phyloP scores from a whole-genome alignment of 1,284 basidiomycete species.

The Ustilago vetiveriae region DNA sequence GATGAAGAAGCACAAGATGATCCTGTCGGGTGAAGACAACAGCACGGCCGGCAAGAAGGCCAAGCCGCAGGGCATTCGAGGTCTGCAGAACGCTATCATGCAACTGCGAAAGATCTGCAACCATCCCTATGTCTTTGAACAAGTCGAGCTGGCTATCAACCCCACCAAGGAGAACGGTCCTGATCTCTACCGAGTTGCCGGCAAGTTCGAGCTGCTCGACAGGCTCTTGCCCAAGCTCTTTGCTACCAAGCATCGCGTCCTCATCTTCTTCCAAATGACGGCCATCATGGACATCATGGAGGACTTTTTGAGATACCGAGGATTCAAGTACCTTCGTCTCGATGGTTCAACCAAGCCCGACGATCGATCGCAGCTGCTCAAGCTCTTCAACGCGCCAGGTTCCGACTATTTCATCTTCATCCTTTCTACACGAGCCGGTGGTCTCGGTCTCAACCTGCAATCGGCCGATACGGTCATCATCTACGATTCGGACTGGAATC shows the following conservation, averaged over 20 bases:
- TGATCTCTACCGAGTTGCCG: slow-evolving; percentile 81
- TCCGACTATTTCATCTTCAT: slow-evolving; percentile 90
- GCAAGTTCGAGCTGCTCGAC: slow-evolving; percentile 94
- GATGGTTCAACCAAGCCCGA: slow-evolving; percentile 99
- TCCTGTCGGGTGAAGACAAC: slow-evolving; percentile 69
- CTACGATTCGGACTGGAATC: slow-evolving; percentile 72
- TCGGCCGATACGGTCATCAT: slow-evolving; percentile 99
- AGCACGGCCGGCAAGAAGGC: slow-evolving; percentile 54
- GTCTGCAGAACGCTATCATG: slow-evolving; percentile 96
- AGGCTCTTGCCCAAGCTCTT: slow-evolving; percentile 96
- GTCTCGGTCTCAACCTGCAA: slow-evolving; percentile 95
- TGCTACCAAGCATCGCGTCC: slow-evolving; percentile 86
- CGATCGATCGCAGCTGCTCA: slow-evolving; percentile 89
- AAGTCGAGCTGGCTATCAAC: slow-evolving; percentile 91
- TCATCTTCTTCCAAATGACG: slow-evolving; percentile 99
- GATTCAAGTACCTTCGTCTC: slow-evolving; percentile 89
- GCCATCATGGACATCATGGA: slow-evolving; percentile 99
- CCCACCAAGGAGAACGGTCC: slow-evolving; percentile 82
- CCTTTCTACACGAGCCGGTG: slow-evolving; percentile 90
- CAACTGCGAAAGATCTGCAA: slow-evolving; percentile 99
- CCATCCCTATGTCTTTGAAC: slow-evolving; percentile 81
- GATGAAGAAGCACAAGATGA: slow-evolving; percentile 96
- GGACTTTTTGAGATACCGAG: slow-evolving; percentile 91
- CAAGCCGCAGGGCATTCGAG: slow-evolving; percentile 67
- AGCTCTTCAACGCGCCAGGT: slow-evolving; percentile 87